These are phyloP conservation scores for Gracilaria vermiculophylla DNA, from an alignment of 23 red algal species.

Conservation along the genomic window DNA sequence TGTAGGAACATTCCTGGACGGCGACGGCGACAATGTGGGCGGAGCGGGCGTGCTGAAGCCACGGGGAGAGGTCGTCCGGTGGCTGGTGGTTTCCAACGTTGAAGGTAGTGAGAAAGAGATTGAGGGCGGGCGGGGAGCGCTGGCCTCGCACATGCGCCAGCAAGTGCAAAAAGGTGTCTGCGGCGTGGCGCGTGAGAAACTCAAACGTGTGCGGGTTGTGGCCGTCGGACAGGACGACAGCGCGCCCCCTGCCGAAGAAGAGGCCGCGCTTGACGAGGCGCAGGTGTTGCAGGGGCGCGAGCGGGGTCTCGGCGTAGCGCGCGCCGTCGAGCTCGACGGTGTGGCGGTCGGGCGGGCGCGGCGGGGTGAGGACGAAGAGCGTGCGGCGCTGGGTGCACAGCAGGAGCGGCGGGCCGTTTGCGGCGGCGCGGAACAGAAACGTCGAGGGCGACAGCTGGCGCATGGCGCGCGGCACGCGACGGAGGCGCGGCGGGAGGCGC, in stretches of 20 bases:
- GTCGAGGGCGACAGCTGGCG: not conserved
- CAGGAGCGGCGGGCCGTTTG: not conserved
- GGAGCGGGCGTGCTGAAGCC: conserved; percentile 1
- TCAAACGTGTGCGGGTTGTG: not conserved
- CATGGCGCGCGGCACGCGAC: not conserved
- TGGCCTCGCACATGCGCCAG: conserved; percentile 24
- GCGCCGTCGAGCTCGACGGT: not conserved
- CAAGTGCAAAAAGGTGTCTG: conserved; percentile 19
- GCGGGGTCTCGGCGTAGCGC: not conserved
- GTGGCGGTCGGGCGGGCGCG: not conserved
- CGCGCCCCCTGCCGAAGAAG: conserved; percentile 13
- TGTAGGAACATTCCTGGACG: conserved; percentile 61
- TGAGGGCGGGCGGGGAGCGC: not conserved
- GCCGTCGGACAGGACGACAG: not conserved
- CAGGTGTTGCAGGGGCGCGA: not conserved
- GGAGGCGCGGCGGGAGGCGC: not conserved
- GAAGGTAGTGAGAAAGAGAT: conserved; percentile 50
- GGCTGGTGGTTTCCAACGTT: conserved; percentile 65
- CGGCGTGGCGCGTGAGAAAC: conserved; percentile 27
- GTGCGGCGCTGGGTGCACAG: not conserved
- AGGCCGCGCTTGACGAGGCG: conserved; percentile 27
- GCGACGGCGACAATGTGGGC: conserved; percentile 48
- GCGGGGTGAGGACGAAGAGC: not conserved
- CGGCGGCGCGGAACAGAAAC: not conserved
- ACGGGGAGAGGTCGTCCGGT: conserved; percentile 39